A percentile compares a stretch with the other conserved stretches of the same genome.
phyloP scores from a whole-genome alignment of 257 asterid genomes.

The Nicotiana tomentosiformis region DNA sequence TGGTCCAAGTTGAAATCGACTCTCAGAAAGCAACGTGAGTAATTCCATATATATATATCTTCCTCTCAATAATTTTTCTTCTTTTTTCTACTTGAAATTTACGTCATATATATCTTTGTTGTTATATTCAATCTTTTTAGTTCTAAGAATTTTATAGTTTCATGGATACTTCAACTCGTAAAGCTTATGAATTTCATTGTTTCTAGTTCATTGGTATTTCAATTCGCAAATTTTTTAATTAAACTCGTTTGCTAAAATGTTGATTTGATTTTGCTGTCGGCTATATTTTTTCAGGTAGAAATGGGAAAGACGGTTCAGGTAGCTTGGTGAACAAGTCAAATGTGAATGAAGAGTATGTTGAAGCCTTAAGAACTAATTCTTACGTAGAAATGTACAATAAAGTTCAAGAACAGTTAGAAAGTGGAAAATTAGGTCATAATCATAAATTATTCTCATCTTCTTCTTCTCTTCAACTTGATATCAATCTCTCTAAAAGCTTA shows the following conservation, averaged over 20 bases:
- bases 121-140: background rate
- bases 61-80: background rate
- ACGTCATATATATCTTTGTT: background rate
- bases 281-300: conserved; percentile 24
- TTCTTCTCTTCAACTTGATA: conserved; percentile 14
- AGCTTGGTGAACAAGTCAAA: conserved; percentile 28
- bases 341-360: conserved; percentile 55
- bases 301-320: conserved; percentile 2
- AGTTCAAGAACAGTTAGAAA: conserved; percentile 34
- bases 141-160: background rate
- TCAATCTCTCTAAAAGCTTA: background rate
- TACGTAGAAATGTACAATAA: conserved; percentile 47
- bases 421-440: background rate
- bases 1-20: conserved; percentile 23
- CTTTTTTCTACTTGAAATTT: no score
- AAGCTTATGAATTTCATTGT: background rate
- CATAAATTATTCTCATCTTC: conserved; percentile 20
- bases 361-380: conserved; percentile 70
- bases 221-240: no score
- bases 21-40: conserved; percentile 33
- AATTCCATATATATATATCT: background rate
- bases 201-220: no score
- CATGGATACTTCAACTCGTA: background rate
- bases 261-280: background rate
- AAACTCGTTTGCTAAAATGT: no score